A percentile compares a stretch with the other conserved stretches of the same genome.
These are phyloP conservation scores for Cladosporium sp. DNA, from an alignment of 2,329 filamentous ascomycete genomes.

Conservation along the genomic window DNA sequence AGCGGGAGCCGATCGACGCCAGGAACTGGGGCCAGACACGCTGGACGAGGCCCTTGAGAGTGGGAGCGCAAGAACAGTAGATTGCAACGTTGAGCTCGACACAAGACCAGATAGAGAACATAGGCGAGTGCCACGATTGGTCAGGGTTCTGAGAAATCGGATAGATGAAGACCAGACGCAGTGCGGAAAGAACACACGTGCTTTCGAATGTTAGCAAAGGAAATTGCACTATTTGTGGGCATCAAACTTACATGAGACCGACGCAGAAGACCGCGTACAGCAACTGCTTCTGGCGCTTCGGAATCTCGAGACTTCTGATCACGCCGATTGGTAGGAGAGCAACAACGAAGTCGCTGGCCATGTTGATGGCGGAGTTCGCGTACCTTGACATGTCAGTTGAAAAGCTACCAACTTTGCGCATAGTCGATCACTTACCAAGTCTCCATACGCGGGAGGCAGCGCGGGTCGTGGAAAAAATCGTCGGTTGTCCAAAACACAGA, in stretches of 20 bases:
- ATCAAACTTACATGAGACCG: constrained; percentile 20
- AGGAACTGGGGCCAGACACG: constrained; percentile 18
- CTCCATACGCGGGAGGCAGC: constrained; percentile 10
- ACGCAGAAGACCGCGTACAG: constrained; percentile 33
- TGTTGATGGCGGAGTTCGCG: constrained; percentile 12
- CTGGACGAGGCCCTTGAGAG: constrained; percentile 6
- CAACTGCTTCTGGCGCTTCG: constrained; percentile 28
- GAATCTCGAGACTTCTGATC: constrained; percentile 32
- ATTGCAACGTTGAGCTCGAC: constrained; percentile 11
- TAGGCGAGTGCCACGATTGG: constrained; percentile 9
- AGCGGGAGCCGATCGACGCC: constrained; percentile 1
- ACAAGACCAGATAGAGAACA: constrained; percentile 11
- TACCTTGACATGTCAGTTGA: no score
- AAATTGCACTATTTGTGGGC: no score
- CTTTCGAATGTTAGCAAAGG: constrained; percentile 10
- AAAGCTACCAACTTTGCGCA: no score
- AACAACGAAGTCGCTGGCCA: constrained; percentile 9
- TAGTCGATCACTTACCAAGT: no score
- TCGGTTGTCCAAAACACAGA: constrained; percentile 12
- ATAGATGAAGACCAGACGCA: constrained; percentile 28
- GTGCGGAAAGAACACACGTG: constrained; percentile 30
- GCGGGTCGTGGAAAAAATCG: constrained; percentile 9
- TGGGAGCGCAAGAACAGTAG: constrained; percentile 7
- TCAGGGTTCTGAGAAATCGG: constrained; percentile 10
- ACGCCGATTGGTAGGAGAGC: constrained; percentile 31